A percentile compares a stretch with the other conserved stretches of the same genome.
Conservation (phyloP, 2,329 filamentous ascomycete species). For the Drechslerella coelobrocha region DNA sequence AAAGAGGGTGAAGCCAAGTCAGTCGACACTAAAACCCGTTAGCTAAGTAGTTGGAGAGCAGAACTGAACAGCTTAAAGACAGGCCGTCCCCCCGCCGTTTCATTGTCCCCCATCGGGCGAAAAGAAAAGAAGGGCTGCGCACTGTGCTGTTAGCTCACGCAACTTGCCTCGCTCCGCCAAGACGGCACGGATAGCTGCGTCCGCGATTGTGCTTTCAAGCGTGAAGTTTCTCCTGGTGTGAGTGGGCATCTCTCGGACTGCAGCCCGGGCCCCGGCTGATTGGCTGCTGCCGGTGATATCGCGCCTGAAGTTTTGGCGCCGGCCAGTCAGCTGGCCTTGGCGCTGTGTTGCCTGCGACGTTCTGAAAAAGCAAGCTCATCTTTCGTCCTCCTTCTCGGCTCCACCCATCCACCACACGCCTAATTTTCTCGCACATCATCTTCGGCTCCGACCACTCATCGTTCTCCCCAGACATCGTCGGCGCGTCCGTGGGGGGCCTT, state of each 20-base stretch:
- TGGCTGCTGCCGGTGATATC: constrained; percentile 5
- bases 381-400: not conserved
- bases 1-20: constrained; percentile 5
- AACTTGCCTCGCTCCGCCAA: not conserved
- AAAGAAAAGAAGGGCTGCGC: not conserved
- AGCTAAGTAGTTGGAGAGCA: not conserved
- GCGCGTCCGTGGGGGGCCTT: constrained; percentile 30
- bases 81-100: constrained; percentile 1
- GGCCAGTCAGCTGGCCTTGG: not conserved
- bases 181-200: constrained; percentile 50
- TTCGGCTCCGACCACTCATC: not conserved
- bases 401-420: constrained; percentile 2
- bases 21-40: too few species aligned
- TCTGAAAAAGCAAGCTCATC: not conserved
- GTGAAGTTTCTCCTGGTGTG: constrained; percentile 1
- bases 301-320: constrained; percentile 9
- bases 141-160: too few species aligned
- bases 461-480: constrained; percentile 7
- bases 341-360: not conserved
- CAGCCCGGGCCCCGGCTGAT: constrained; percentile 6
- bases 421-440: constrained; percentile 4
- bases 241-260: not conserved
- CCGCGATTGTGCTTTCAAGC: constrained; percentile 32
- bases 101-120: not conserved
- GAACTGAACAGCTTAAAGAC: not conserved